phyloP scores from a whole-genome alignment of 1,139 yeast genomes.

The Geotrichum europaeum region DNA sequence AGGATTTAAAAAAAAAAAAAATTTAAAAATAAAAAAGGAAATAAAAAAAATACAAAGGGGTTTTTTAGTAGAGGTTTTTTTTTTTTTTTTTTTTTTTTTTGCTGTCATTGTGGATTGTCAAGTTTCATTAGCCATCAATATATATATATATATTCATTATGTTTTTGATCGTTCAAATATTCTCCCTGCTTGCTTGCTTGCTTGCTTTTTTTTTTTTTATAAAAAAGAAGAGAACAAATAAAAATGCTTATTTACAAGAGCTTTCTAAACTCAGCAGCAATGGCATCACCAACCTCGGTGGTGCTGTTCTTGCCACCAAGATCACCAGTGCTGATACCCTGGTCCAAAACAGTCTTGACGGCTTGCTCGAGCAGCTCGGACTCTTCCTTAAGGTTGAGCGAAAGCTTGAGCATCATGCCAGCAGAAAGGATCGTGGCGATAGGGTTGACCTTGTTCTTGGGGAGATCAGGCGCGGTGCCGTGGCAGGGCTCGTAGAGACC shows the following conservation, averaged over 20 bases:
- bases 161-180: neutral
- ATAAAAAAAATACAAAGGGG: no score
- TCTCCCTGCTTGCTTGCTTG: neutral
- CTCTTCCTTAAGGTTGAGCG: conserved; percentile 73
- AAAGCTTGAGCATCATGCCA: conserved; percentile 93
- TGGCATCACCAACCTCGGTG: conserved; percentile 87
- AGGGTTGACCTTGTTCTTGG: conserved; percentile 84
- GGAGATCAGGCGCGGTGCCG: conserved; percentile 96
- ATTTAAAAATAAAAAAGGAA: no score
- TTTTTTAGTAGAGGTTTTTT: no score
- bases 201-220: neutral
- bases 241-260: conserved; percentile 36
- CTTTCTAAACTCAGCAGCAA: conserved; percentile 64
- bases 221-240: no score
- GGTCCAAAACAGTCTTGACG: conserved; percentile 71
- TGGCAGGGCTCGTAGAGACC: conserved; percentile 98
- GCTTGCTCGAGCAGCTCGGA: conserved; percentile 89
- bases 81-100: neutral
- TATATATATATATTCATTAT: neutral
- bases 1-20: no score
- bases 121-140: neutral
- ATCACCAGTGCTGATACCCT: conserved; percentile 86
- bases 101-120: neutral
- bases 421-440: conserved; percentile 90
- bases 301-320: conserved; percentile 77